Base-by-base conservation (phyloP, 305 asterid species). In the Salvia sclarea region DNA sequence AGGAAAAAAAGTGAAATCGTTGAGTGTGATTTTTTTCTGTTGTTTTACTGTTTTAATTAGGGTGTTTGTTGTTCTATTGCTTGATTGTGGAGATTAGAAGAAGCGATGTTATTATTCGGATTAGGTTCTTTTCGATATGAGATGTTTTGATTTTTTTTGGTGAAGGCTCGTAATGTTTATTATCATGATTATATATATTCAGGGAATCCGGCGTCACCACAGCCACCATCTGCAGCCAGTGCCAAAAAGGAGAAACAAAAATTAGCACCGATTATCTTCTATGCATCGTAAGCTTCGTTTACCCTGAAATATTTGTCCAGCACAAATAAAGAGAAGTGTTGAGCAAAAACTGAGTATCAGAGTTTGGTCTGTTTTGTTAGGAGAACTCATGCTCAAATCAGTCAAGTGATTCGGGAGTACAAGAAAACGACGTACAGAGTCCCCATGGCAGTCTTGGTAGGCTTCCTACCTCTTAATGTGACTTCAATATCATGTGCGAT, bases 321-420 rank as follows among this genome's bases (percentile, higher is more conserved):
- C 45, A 53, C 41, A 22, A 28, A 43, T 62, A 4, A 21, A 18
- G n/a, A 28, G 41, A n/a, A 14, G 1, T n/a, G 13, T 6, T 12
- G 11, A 6, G 30, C 40, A 7, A 40, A 64, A 58, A n/a, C 56
- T 72, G 74, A 65, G 69, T n/a, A 47, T 57, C 24, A 13, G 56
- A 33, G 11, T 28, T 70, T 18, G 61, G 28, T 52, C 58, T 10
- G 9, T 63, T 66, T 74, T 57, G 49, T 73, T 53, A 93, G 98
- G 96, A 86, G 98, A 80, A 91, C 98, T 3, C 98, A 93, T 76
- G 13, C 92, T 2, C 98, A 93, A 83, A 83, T 93, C 74, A 73
- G 82, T 57, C 97, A 93, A 84, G 98, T 88, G 76, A 83, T 88
- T 31, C 82, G 92, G 41, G 97, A 93, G 77, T 93, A 87, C 90